Base-by-base conservation (phyloP, 768 basidiomycete genomes). In the Trametes punicea region DNA sequence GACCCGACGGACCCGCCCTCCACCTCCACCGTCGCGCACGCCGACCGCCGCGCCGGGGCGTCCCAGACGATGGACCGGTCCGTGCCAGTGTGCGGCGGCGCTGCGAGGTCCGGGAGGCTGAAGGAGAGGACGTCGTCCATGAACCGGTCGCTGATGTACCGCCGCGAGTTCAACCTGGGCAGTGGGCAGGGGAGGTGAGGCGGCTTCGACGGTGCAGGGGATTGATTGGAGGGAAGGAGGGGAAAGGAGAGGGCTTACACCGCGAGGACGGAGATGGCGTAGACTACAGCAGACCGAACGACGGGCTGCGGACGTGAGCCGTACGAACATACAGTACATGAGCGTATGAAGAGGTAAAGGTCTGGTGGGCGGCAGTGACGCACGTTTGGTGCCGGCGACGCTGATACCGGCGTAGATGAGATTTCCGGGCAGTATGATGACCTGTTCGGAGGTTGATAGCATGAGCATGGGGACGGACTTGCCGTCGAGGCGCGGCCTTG, bases 101-200 rank as follows among this genome's bases (percentile, higher is more conserved):
- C 5, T 15, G 15, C 9, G 13, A 36, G 7, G 5, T 36, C 34
- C 15, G 34, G 34, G 6, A 41, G n/a, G n/a, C 10, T 9, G 27
- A 40, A 15, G 18, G 49, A 27, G 23, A 34, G 13, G 18, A 54
- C 46, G 34, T 54, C 52, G 45, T 54, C 52, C 18, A 38, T 13
- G 25, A 46, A 46, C 4, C 44, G 31, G 16, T 54, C 33, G 23
- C 26, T 34, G 16, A 54, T 27, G 6, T 36, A 46, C 1, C 36
- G 34, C 8, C 52, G 44, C 2, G 52, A 54, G 44, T 54, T 54
- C 8, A 54, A 25, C 4, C 52, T 54, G 44, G 8, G 18, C 3
- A 20, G 7, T 31, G 8, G 8, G 31, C 7, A 13, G 8, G 31
- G 31, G 7, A 31, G 31, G 31, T 31, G 8, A 31, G 31, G n/a